Percentiles rank a stretch among this genome's conserved stretches.
phyloP scores from a whole-genome alignment of 1,139 yeast species.

The Sugiyamaella grinbergsii region DNA sequence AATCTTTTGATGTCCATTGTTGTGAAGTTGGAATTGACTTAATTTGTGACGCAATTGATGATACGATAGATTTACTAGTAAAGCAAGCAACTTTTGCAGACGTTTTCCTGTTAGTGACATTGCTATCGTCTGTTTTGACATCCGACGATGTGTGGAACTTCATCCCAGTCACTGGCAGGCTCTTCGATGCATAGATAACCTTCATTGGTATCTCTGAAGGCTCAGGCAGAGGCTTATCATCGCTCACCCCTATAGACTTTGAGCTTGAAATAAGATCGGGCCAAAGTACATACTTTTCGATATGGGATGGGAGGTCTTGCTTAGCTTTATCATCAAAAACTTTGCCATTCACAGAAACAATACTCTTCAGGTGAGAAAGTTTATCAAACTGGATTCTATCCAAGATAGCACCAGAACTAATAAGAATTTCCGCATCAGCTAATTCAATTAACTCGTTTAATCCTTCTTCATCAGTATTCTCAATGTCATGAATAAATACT shows the following conservation, averaged over 20 bases:
- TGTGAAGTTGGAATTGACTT: constrained; percentile 39
- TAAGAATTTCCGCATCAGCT: constrained; percentile 16
- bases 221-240: background rate
- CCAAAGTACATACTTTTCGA: constrained; percentile 15
- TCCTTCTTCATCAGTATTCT: constrained; percentile 15
- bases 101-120: background rate
- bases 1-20: constrained; percentile 38
- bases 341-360: constrained; percentile 18
- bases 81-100: constrained; percentile 24
- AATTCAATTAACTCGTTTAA: constrained; percentile 11
- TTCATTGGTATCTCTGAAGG: constrained; percentile 18
- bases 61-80: constrained; percentile 37
- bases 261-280: constrained; percentile 17
- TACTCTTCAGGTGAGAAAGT: background rate
- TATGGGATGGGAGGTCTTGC: background rate
- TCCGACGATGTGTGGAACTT: constrained; percentile 9
- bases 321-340: constrained; percentile 5
- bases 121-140: too few relatives aligned
- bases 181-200: constrained; percentile 11
- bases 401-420: constrained; percentile 16
- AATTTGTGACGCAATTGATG: constrained; percentile 43
- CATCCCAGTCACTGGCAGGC: constrained; percentile 20
- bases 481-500: constrained; percentile 15
- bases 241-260: background rate
- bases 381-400: constrained; percentile 8